Base-by-base conservation (phyloP, 345 rosid species). In the Arabidopsis suecica region DNA sequence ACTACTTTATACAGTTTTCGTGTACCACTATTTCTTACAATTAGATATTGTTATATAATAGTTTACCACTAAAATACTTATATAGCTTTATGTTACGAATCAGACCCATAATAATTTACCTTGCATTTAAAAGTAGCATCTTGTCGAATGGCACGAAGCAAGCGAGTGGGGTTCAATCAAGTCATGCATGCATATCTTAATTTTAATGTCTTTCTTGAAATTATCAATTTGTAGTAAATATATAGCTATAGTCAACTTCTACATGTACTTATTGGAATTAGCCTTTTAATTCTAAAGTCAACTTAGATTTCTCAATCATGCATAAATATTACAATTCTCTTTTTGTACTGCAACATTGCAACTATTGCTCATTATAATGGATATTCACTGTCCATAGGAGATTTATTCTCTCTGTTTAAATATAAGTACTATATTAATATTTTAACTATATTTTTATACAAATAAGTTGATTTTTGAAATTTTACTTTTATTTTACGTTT, bases 281-380 rank as follows among this genome's bases (percentile, higher is more conserved):
- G 72, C 66, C 66, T 63, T 69, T 62, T 36, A 5, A 63, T 40
- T 49, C 6, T 49, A 50, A 58, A 78, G 81, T 78, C 81, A 78
- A 65, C 77, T 77, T 71, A 65, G n/a, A 78, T 78, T 56, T 78
- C 77, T 65, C 68, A n/a, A 78, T 78, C 77, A 65, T 65, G 68
- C 68, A 57, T 5, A 47, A 22, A 40, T 40, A 38, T 57, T 61
- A 54, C 50, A 69, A 25, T 33, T 76, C 54, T 50, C 1, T 50
- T 53, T 32, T 41, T 45, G 44, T 75, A 14, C 59, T 75, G 56
- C 32, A 12, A 38, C n/a, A 40, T 51, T 60, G 51, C 68, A 68
- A 51, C 41, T 76, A 61, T 60, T 58, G 45, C 34, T 30, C 37
- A 68, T 3, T 32, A 18, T 30, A 75, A 59, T 75, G 73, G 61